Evolutionary conservation across 106 monocot species (phyloP).

Genomic region (Dendrobium nobile): DNA sequence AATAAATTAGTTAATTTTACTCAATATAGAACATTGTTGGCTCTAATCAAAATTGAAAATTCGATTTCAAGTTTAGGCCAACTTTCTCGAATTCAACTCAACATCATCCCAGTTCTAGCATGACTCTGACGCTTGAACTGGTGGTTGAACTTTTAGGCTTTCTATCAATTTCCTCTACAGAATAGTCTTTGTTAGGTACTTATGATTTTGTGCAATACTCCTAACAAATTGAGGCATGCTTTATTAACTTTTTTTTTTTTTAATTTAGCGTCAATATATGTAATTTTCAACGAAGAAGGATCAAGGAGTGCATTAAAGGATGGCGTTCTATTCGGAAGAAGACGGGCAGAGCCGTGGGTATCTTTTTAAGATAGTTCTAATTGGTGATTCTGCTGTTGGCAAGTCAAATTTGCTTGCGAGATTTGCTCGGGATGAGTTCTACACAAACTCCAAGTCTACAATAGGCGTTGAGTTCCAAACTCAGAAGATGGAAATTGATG

Average conservation of each 20-base stretch:
- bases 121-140: background rate
- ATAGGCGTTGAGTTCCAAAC: conserved; percentile 10
- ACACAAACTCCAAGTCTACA: conserved; percentile 6
- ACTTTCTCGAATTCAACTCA: too few relatives aligned
- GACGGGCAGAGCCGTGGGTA: conserved; percentile 1
- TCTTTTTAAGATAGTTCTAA: conserved; percentile 12
- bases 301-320: background rate
- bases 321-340: conserved; percentile 9
- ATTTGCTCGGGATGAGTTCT: conserved; percentile 11
- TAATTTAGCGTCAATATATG: background rate
- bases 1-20: too few relatives aligned
- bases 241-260: background rate
- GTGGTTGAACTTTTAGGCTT: background rate
- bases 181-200: background rate
- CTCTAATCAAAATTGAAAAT: too few relatives aligned
- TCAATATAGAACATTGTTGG: too few relatives aligned
- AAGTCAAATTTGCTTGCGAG: conserved; percentile 11
- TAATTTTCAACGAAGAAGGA: background rate
- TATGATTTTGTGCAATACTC: background rate
- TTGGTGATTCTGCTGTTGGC: conserved; percentile 10
- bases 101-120: background rate
- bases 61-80: too few relatives aligned
- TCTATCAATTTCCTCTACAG: background rate
- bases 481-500: conserved; percentile 5
- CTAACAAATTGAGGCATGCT: background rate